A percentile compares a stretch with the other conserved stretches of the same genome.
These are phyloP conservation scores for Chaetomium fimeti DNA, from an alignment of 495 filamentous ascomycete genomes.

Conservation along the genomic window DNA sequence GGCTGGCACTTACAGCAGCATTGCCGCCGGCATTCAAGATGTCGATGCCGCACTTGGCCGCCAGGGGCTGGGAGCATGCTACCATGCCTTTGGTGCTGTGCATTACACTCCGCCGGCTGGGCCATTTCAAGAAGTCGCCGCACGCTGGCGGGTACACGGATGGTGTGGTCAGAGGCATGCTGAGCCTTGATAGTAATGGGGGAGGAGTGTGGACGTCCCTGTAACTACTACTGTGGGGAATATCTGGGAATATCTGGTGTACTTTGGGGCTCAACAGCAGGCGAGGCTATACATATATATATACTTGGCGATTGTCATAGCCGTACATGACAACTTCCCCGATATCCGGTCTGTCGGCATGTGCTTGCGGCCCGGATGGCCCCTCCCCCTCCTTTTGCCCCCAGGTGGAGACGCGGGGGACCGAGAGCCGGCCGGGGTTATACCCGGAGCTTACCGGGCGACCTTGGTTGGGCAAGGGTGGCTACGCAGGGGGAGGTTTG, in stretches of 20 bases:
- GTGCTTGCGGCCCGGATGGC: slow-evolving; percentile 6
- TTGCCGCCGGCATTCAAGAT: slow-evolving; percentile 87
- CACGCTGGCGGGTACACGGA: slow-evolving; percentile 62
- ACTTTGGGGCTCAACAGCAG: not conserved
- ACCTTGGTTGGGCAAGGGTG: no score
- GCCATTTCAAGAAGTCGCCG: slow-evolving; percentile 63
- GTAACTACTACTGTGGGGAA: not conserved
- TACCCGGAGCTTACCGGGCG: not conserved
- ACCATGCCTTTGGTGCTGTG: slow-evolving; percentile 94
- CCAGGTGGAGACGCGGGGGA: not conserved
- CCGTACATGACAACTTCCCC: not conserved
- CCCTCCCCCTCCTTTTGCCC: slow-evolving; percentile 13
- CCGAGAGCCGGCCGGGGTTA: slow-evolving; percentile 11
- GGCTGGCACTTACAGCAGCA: slow-evolving; percentile 66
- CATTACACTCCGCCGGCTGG: slow-evolving; percentile 85
- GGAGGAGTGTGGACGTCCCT: not conserved
- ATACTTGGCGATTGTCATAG: not conserved
- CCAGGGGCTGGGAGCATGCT: slow-evolving; percentile 85
- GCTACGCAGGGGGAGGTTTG: not conserved
- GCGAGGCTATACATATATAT: not conserved
- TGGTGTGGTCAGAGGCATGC: slow-evolving; percentile 45
- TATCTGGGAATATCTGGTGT: not conserved
- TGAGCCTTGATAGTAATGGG: not conserved
- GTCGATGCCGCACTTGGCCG: slow-evolving; percentile 80
- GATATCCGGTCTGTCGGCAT: slow-evolving; percentile 12